These are phyloP conservation scores for Amanita thiersii DNA, from an alignment of 768 basidiomycete species.

Conservation along the genomic window DNA sequence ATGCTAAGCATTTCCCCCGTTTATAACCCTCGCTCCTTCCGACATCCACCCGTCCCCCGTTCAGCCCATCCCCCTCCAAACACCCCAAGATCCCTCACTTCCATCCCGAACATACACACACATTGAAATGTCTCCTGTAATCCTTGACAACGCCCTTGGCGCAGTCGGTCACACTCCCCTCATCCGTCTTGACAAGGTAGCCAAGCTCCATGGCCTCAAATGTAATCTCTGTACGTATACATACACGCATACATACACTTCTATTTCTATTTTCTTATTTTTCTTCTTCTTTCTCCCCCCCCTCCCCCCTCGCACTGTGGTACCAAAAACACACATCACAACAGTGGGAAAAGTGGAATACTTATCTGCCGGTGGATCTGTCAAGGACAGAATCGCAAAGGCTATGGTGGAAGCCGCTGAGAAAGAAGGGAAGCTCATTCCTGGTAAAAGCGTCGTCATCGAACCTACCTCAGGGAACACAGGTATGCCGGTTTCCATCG, in stretches of 20 bases:
- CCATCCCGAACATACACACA: conserved; percentile 8
- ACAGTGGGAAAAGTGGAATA: conserved; percentile 88
- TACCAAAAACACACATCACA: conserved; percentile 4
- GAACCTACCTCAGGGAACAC: conserved; percentile 96
- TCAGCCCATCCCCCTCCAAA: background rate
- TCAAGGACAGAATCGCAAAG: conserved; percentile 95
- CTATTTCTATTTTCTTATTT: too few relatives aligned
- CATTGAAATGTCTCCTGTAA: conserved; percentile 33
- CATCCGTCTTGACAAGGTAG: conserved; percentile 76
- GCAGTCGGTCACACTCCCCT: conserved; percentile 91
- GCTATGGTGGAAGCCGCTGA: conserved; percentile 97
- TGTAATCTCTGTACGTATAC: conserved; percentile 78
- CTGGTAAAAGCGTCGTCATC: conserved; percentile 86
- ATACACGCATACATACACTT: too few relatives aligned
- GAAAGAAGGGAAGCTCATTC: conserved; percentile 73
- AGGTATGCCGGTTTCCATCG: conserved; percentile 36
- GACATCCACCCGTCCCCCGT: background rate
- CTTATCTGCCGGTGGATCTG: conserved; percentile 84
- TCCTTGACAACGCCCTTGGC: conserved; percentile 74
- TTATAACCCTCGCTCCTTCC: background rate
- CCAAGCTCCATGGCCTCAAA: conserved; percentile 62
- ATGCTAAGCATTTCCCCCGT: background rate
- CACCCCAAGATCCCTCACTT: background rate
- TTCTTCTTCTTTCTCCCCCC: too few relatives aligned
- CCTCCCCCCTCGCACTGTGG: background rate